Evolutionary conservation across 257 asterid genomes (phyloP).

Genomic region (Nicotiana otophora): DNA sequence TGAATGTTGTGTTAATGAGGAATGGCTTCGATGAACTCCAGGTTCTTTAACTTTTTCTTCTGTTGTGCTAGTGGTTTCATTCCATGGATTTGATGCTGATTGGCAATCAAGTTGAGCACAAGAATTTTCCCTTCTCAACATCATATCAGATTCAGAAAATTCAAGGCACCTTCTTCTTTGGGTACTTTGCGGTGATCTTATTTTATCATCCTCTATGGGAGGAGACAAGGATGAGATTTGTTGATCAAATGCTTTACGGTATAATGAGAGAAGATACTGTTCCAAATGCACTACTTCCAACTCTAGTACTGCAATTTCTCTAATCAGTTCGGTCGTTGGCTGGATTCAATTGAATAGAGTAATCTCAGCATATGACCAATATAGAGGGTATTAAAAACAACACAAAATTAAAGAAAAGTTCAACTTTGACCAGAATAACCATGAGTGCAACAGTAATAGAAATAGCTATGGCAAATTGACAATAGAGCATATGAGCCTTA

Average conservation of each 20-base stretch:
- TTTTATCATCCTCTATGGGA: slow-evolving; percentile 25
- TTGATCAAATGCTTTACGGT: slow-evolving; percentile 82
- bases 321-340: slow-evolving; percentile 85
- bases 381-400: background rate
- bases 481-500: background rate
- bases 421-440: background rate
- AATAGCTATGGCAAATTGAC: background rate
- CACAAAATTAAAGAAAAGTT: background rate
- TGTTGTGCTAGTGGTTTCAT: slow-evolving; percentile 30
- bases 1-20: slow-evolving; percentile 60
- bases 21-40: slow-evolving; percentile 63
- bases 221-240: slow-evolving; percentile 51
- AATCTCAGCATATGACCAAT: background rate
- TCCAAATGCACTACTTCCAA: slow-evolving; percentile 85
- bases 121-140: slow-evolving; percentile 27
- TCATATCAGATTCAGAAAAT: slow-evolving; percentile 43
- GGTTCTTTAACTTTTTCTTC: slow-evolving; percentile 51
- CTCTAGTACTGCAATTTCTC: slow-evolving; percentile 78
- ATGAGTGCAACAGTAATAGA: background rate
- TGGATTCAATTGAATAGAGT: slow-evolving; percentile 26
- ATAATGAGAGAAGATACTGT: slow-evolving; percentile 80
- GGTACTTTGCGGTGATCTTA: slow-evolving; percentile 41
- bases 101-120: slow-evolving; percentile 28
- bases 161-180: slow-evolving; percentile 63
- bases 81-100: slow-evolving; percentile 20